phyloP scores from a whole-genome alignment of 2,329 filamentous ascomycete genomes.

The Colletotrichum sansevieriae region DNA sequence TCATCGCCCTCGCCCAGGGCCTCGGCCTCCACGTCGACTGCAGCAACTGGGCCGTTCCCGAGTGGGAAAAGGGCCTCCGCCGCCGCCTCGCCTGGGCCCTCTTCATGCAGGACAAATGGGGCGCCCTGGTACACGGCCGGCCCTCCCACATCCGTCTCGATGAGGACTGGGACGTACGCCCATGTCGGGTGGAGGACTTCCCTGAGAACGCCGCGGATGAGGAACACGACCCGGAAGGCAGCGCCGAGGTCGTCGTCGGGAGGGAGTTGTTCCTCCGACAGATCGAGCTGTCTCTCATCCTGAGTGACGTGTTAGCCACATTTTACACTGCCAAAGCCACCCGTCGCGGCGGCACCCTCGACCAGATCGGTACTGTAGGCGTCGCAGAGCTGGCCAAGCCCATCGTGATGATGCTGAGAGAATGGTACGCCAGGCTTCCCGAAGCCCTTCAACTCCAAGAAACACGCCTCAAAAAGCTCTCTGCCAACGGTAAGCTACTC shows the following conservation, averaged over 20 bases:
- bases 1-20: conserved; percentile 69
- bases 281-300: conserved; percentile 62
- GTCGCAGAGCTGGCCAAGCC: conserved; percentile 52
- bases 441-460: conserved; percentile 59
- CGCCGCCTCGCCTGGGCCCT: conserved; percentile 74
- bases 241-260: conserved; percentile 59
- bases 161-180: conserved; percentile 67
- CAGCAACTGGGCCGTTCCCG: conserved; percentile 71
- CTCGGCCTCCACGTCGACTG: conserved; percentile 73
- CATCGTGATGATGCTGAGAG: conserved; percentile 50
- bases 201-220: conserved; percentile 54
- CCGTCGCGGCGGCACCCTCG: conserved; percentile 47
- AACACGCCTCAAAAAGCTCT: conserved; percentile 56
- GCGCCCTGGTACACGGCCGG: conserved; percentile 68
- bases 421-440: conserved; percentile 62
- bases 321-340: conserved; percentile 59
- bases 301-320: conserved; percentile 63
- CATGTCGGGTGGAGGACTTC: conserved; percentile 53
- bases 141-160: conserved; percentile 65
- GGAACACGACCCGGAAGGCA: conserved; percentile 53
- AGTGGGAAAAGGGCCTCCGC: conserved; percentile 72
- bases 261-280: conserved; percentile 64
- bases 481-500: conserved; percentile 47
- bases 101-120: conserved; percentile 76
- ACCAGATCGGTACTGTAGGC: conserved; percentile 50